A percentile compares a stretch with the other conserved stretches of the same genome.
Conservation (phyloP, 2,329 filamentous ascomycete species). For the Botryosphaeria dothidea region DNA sequence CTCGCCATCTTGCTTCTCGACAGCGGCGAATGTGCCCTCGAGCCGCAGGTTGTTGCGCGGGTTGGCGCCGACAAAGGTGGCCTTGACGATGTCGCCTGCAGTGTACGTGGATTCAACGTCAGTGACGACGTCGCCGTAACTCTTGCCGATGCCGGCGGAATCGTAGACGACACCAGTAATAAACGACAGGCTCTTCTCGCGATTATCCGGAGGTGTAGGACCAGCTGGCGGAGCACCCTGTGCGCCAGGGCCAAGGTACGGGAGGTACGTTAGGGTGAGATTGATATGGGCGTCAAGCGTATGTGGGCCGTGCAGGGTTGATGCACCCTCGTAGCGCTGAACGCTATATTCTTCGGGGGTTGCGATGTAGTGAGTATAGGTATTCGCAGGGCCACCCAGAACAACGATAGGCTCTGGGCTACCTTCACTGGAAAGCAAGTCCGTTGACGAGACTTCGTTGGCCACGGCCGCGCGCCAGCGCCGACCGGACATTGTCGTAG, state of each 20-base stretch:
- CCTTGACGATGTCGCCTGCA: constrained; percentile 63
- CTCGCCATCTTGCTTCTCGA: constrained; percentile 63
- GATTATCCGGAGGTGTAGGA: constrained; percentile 74
- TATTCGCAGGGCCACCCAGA: constrained; percentile 85
- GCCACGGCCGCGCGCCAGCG: constrained; percentile 77
- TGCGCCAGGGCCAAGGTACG: constrained; percentile 56
- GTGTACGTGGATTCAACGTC: constrained; percentile 58
- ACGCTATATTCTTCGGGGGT: constrained; percentile 79
- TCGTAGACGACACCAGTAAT: constrained; percentile 80
- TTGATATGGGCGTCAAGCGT: constrained; percentile 87
- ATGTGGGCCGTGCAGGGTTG: constrained; percentile 81
- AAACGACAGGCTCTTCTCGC: constrained; percentile 73
- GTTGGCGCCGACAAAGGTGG: constrained; percentile 81
- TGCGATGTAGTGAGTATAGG: constrained; percentile 79
- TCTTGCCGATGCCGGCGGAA: constrained; percentile 62
- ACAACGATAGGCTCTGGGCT: constrained; percentile 61
- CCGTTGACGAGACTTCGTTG: constrained; percentile 35
- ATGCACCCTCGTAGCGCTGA: constrained; percentile 94
- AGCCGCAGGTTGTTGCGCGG: constrained; percentile 84
- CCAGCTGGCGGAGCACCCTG: constrained; percentile 48
- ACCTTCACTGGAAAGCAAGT: constrained; percentile 9
- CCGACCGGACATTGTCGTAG: constrained; percentile 87
- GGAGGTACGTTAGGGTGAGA: constrained; percentile 71
- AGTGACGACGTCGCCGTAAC: constrained; percentile 68
- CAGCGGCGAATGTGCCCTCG: constrained; percentile 73